Conservation (phyloP, 2,329 filamentous ascomycete genomes). For the Didymella sp. region DNA sequence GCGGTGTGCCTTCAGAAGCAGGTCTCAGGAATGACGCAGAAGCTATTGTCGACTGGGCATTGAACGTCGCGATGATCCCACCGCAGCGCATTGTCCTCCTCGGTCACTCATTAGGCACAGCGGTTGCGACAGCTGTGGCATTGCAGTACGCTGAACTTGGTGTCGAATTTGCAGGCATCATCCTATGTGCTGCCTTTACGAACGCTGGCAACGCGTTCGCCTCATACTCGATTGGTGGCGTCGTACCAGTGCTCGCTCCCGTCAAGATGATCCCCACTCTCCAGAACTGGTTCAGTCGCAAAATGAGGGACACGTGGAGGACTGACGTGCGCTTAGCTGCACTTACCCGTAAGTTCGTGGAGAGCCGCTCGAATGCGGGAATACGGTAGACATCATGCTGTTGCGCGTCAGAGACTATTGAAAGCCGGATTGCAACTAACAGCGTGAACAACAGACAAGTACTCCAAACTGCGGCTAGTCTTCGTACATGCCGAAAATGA, state of each 20-base stretch:
- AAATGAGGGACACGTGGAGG: slow-evolving; percentile 80
- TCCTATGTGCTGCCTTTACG: slow-evolving; percentile 82
- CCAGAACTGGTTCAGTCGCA: slow-evolving; percentile 67
- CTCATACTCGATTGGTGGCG: slow-evolving; percentile 77
- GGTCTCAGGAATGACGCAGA: slow-evolving; percentile 82
- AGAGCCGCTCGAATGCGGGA: background rate
- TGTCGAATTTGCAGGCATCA: slow-evolving; percentile 78
- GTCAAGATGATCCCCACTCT: slow-evolving; percentile 71
- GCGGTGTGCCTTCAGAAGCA: slow-evolving; percentile 76
- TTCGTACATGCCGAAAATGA: slow-evolving; percentile 47
- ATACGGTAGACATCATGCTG: background rate
- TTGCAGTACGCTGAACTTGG: slow-evolving; percentile 67
- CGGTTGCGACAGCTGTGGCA: slow-evolving; percentile 76
- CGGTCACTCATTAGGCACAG: slow-evolving; percentile 89
- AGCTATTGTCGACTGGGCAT: slow-evolving; percentile 75
- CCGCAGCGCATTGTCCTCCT: slow-evolving; percentile 78
- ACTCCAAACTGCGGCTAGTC: slow-evolving; percentile 33
- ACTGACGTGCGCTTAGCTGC: slow-evolving; percentile 71
- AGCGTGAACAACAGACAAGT: slow-evolving; percentile 12
- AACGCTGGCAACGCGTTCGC: slow-evolving; percentile 75
- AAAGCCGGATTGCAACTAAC: slow-evolving; percentile 2
- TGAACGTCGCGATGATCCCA: slow-evolving; percentile 70
- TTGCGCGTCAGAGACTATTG: background rate
- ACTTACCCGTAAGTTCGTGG: slow-evolving; percentile 52
- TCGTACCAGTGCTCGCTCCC: slow-evolving; percentile 78